Conservation (phyloP, 495 filamentous ascomycete genomes). For the Tuber melanosporum region DNA sequence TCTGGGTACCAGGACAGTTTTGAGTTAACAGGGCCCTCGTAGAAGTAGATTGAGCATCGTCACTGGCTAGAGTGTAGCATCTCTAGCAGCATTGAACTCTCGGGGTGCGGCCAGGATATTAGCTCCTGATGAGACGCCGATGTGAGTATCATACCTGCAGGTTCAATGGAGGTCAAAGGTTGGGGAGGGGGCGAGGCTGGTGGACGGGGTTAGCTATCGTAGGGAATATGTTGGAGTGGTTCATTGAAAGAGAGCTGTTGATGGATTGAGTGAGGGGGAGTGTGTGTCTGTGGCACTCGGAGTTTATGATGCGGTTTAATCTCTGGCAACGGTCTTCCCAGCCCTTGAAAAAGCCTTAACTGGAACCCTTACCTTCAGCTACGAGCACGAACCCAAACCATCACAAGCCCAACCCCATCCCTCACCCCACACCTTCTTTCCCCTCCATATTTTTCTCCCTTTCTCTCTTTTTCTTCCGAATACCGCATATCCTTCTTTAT, state of each 20-base stretch:
- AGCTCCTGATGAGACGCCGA: not conserved
- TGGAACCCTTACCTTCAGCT: not conserved
- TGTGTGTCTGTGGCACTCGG: not conserved
- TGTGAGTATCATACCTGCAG: not conserved
- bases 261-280: not conserved
- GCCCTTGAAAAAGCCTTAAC: not conserved
- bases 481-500: not conserved
- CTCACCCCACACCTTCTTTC: not conserved
- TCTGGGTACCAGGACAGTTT: not conserved
- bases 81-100: not conserved
- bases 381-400: not conserved
- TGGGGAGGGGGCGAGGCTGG: not conserved
- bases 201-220: not conserved
- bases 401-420: not conserved
- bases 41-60: not conserved
- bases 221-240: not conserved
- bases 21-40: not conserved
- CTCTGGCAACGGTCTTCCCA: not conserved
- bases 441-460: not conserved
- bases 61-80: not conserved
- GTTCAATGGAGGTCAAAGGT: not conserved
- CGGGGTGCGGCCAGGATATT: not conserved
- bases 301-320: not conserved
- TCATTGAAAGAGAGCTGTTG: not conserved
- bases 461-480: not conserved